Conservation (phyloP, 2,329 filamentous ascomycete genomes). For the Fusarium burgessii region DNA sequence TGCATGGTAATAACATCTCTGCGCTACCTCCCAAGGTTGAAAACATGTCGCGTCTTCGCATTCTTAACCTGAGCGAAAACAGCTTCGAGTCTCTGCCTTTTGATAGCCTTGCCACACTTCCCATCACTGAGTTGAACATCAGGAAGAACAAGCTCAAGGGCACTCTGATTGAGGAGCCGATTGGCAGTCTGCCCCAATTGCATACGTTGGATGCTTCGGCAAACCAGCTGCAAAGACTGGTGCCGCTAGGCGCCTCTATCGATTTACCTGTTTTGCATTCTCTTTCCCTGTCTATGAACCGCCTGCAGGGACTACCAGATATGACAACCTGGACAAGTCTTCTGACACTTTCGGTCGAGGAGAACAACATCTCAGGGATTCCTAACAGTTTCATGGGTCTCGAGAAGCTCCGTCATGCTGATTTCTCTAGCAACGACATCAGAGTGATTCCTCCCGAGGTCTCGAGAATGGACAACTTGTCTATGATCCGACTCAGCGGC, state of each 20-base stretch:
- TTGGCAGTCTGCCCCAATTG: slow-evolving; percentile 71
- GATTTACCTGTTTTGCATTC: slow-evolving; percentile 78
- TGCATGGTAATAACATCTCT: slow-evolving; percentile 83
- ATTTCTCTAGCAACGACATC: slow-evolving; percentile 89
- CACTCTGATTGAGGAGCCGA: slow-evolving; percentile 73
- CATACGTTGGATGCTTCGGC: slow-evolving; percentile 82
- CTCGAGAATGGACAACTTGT: slow-evolving; percentile 81
- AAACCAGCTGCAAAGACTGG: slow-evolving; percentile 75
- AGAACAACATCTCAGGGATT: slow-evolving; percentile 82
- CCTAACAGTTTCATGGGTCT: slow-evolving; percentile 80
- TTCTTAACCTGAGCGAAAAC: slow-evolving; percentile 86
- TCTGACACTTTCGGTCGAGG: slow-evolving; percentile 79
- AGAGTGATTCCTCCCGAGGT: slow-evolving; percentile 80
- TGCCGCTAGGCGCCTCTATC: slow-evolving; percentile 60
- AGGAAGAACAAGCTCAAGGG: slow-evolving; percentile 84
- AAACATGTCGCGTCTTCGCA: slow-evolving; percentile 76
- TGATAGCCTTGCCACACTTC: slow-evolving; percentile 73
- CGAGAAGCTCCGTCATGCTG: slow-evolving; percentile 76
- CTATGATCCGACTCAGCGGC: slow-evolving; percentile 81
- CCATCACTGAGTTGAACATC: slow-evolving; percentile 78
- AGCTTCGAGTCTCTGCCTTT: slow-evolving; percentile 78
- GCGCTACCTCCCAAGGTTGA: slow-evolving; percentile 75
- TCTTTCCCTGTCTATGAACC: slow-evolving; percentile 84
- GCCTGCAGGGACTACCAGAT: slow-evolving; percentile 78
- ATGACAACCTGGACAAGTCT: slow-evolving; percentile 80